Evolutionary conservation across 140 eudicot species (phyloP).

Genomic region (Bidens hawaiensis): DNA sequence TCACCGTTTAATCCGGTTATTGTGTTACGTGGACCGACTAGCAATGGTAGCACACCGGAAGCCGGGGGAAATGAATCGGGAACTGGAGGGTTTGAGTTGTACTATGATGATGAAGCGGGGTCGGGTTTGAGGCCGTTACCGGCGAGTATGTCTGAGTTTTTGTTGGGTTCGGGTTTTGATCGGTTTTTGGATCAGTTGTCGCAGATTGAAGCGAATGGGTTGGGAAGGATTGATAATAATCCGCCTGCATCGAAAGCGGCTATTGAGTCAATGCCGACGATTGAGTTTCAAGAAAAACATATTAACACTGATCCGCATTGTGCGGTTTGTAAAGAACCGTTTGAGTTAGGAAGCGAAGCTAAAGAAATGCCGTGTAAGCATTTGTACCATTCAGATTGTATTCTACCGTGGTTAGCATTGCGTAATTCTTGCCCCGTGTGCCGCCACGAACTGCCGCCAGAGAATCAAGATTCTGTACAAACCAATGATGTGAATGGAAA

Average conservation of each 20-base stretch:
- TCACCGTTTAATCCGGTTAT: slow-evolving; percentile 90
- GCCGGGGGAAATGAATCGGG: background rate
- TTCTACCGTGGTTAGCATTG: slow-evolving; percentile 57
- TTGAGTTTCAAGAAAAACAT: slow-evolving; percentile 35
- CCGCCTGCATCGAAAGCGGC: slow-evolving; percentile 60
- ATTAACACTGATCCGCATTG: slow-evolving; percentile 30
- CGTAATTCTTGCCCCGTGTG: slow-evolving; percentile 72
- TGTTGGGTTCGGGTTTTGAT: slow-evolving; percentile 80
- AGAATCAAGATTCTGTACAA: slow-evolving; percentile 10
- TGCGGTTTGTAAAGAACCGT: slow-evolving; percentile 61
- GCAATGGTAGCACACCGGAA: slow-evolving; percentile 12
- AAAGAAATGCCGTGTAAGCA: slow-evolving; percentile 71
- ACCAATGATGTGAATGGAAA: background rate
- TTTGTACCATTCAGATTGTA: slow-evolving; percentile 57
- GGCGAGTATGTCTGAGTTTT: slow-evolving; percentile 74
- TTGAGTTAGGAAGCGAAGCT: slow-evolving; percentile 39
- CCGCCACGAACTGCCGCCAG: slow-evolving; percentile 54
- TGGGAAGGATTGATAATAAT: slow-evolving; percentile 33
- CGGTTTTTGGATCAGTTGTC: slow-evolving; percentile 72
- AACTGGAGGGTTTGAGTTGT: slow-evolving; percentile 62
- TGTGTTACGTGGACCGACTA: slow-evolving; percentile 58
- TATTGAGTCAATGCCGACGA: slow-evolving; percentile 41
- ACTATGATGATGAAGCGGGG: slow-evolving; percentile 79
- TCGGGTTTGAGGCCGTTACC: slow-evolving; percentile 84
- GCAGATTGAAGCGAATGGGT: slow-evolving; percentile 73